Evolutionary conservation across 2,329 filamentous ascomycete genomes (phyloP).

Genomic region (Blastomyces gilchristii): DNA sequence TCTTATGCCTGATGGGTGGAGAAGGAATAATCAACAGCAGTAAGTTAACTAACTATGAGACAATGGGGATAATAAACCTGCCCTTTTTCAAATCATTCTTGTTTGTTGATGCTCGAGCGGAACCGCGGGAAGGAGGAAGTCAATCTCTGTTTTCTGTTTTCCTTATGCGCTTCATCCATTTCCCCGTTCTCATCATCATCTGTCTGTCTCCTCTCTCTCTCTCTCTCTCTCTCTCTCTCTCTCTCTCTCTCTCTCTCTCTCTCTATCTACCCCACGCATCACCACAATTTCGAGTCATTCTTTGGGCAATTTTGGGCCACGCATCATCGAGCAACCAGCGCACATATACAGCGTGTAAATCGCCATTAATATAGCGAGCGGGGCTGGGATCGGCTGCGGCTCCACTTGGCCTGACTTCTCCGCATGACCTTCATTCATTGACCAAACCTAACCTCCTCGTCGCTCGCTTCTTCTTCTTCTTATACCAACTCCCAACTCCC

Average conservation of each 20-base stretch:
- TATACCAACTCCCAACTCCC: not conserved
- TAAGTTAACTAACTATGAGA: not conserved
- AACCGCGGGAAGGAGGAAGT: not conserved
- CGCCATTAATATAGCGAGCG: too few relatives aligned
- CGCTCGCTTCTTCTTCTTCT: not conserved
- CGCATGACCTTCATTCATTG: slow-evolving; percentile 10
- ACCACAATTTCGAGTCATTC: not conserved
- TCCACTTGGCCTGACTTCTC: slow-evolving; percentile 10
- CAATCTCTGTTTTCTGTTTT: too few relatives aligned
- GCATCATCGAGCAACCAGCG: too few relatives aligned
- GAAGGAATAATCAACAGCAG: not conserved
- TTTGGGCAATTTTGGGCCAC: not conserved
- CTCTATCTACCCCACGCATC: not conserved
- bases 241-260: not conserved
- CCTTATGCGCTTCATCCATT: too few relatives aligned
- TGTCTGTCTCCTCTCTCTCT: too few relatives aligned
- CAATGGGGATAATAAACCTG: not conserved
- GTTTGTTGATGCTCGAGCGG: not conserved
- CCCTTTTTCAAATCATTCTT: not conserved
- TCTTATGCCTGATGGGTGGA: too few relatives aligned
- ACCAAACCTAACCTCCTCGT: not conserved
- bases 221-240: not conserved
- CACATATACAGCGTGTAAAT: too few relatives aligned
- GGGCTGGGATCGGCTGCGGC: not conserved
- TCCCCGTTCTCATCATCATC: too few relatives aligned